Percentiles rank a stretch among this genome's conserved stretches.
These are phyloP conservation scores for Mycena leptocephala DNA, from an alignment of 768 basidiomycete genomes.

Conservation along the genomic window DNA sequence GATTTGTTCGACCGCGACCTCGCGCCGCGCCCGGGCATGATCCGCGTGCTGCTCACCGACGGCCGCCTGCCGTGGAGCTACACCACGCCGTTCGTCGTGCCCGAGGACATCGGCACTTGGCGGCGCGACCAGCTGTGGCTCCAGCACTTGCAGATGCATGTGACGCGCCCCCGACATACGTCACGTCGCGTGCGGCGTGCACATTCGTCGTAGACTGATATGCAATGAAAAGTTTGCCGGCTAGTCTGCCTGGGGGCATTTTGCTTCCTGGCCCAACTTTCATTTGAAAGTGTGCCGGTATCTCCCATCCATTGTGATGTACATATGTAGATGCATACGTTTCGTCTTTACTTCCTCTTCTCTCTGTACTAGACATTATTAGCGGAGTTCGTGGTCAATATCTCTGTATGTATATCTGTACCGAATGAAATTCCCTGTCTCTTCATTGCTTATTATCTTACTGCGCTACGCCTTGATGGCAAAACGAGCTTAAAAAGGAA, in stretches of 20 bases:
- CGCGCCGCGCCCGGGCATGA: slow-evolving; percentile 11
- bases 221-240: neutral
- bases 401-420: neutral
- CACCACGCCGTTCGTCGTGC: slow-evolving; percentile 12
- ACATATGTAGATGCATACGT: neutral
- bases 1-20: slow-evolving; percentile 5
- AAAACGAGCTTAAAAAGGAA: too few relatives aligned
- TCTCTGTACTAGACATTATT: neutral
- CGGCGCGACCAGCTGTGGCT: slow-evolving; percentile 6
- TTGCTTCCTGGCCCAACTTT: neutral
- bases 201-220: neutral
- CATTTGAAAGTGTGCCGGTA: neutral
- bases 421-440: neutral
- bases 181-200: neutral
- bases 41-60: slow-evolving; percentile 17
- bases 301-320: neutral
- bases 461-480: too few relatives aligned
- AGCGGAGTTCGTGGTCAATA: neutral
- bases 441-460: neutral
- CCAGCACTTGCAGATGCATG: slow-evolving; percentile 10
- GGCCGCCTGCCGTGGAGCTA: slow-evolving; percentile 15
- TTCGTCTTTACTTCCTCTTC: neutral
- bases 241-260: neutral
- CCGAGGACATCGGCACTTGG: neutral
- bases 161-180: neutral